Evolutionary conservation across 495 filamentous ascomycete species (phyloP).

Genomic region (Aspergillus bertholletiae): DNA sequence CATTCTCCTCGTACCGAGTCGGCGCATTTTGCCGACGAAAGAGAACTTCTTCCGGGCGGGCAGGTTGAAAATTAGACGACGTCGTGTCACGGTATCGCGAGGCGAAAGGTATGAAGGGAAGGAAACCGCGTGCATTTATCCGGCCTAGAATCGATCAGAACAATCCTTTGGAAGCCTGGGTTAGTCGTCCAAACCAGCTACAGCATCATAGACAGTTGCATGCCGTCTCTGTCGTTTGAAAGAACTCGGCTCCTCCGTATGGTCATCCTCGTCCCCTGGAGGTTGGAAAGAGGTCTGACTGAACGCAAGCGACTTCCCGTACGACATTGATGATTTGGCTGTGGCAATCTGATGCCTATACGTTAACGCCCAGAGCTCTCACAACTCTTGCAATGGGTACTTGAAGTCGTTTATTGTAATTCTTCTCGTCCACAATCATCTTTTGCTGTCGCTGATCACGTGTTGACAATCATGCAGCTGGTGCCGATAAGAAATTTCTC

Average conservation of each 20-base stretch:
- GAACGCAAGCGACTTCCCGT: constrained; percentile 16
- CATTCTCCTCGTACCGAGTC: constrained; percentile 61
- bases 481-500: too few relatives aligned
- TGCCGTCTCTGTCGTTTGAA: constrained; percentile 24
- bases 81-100: constrained; percentile 49
- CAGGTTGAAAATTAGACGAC: constrained; percentile 46
- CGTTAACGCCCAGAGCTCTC: too few relatives aligned
- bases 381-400: too few relatives aligned
- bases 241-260: constrained; percentile 6
- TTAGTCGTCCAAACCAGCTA: constrained; percentile 56
- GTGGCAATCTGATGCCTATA: neutral
- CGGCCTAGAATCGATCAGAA: constrained; percentile 41
- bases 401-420: too few relatives aligned
- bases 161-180: neutral
- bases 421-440: too few relatives aligned
- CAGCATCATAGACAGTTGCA: constrained; percentile 72
- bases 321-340: constrained; percentile 19
- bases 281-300: constrained; percentile 21
- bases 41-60: constrained; percentile 72
- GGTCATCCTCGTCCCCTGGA: constrained; percentile 3
- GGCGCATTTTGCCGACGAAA: constrained; percentile 62
- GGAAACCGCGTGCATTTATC: constrained; percentile 41
- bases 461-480: too few relatives aligned
- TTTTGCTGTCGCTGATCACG: too few relatives aligned
- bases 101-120: constrained; percentile 26